Evolutionary conservation across 2,329 filamentous ascomycete genomes (phyloP), one percentile per base, ranked within the genome.

Genomic region (Conoideocrella luteorostrata): DNA sequence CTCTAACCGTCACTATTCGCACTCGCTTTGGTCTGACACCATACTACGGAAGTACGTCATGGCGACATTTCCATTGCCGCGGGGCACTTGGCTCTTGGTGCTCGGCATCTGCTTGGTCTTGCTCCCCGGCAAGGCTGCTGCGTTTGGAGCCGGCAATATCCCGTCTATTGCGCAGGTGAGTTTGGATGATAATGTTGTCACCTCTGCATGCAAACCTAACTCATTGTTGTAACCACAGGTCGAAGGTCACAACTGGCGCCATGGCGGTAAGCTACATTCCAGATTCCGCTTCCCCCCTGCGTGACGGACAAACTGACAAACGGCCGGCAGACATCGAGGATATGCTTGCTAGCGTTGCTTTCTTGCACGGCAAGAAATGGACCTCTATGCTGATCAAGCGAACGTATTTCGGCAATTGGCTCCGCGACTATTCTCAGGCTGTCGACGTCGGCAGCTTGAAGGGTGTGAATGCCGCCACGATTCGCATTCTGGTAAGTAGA

Each of bases 381-480:
- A 86, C 84, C 2, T 80, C 80, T 12, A 82, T 86, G 71, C 78
- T 86, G 66, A 75, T 91, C 42, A 84, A 85, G 65, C 75, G 86
- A 44, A 82, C 83, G 23, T 91, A 89, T 66, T 91, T 91, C 68
- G 86, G 87, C 46, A 93, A 93, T 64, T 93, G 87, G 86, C 70
- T 91, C 32, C 77, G 87, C 47, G 87, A 91, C 67, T 93, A 93
- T 62, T 89, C 84, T 11, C 86, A 91, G 58, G 87, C 86, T 28
- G 75, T 91, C 62, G 87, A 91, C 57, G 82, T 90, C 11, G 85
- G 85, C 39, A 88, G 83, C 47, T 64, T 93, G 49, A 90, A 89
- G 65, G 82, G 81, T 47, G 81, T 88, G 47, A 87, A 86, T 50
- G 82, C 84, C 26, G 82, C 84, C 29, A 89, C 86, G 4, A 86